Evolutionary conservation across 192 early-diverging fungal genomes (phyloP).

Genomic region (Rhizophagus clarus): DNA sequence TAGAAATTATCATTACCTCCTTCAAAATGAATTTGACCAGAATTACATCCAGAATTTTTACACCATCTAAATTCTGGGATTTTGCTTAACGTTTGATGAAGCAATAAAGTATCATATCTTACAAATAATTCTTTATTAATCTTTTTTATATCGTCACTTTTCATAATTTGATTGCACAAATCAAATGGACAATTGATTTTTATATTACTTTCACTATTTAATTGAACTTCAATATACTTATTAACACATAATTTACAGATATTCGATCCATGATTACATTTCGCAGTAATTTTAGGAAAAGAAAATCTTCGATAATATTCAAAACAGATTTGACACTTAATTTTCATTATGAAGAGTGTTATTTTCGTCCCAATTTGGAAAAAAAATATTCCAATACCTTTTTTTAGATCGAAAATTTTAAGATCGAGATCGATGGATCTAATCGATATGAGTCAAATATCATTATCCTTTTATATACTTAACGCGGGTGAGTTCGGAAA

Average conservation of each 20-base stretch:
- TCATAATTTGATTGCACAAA: background rate
- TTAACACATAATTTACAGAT: constrained; percentile 13
- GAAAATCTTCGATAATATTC: background rate
- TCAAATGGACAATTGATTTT: constrained; percentile 14
- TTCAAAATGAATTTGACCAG: constrained; percentile 29
- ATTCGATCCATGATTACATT: constrained; percentile 11
- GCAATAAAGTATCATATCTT: constrained; percentile 15
- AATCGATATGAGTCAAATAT: no score
- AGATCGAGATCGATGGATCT: no score
- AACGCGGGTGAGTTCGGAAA: no score
- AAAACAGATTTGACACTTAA: background rate
- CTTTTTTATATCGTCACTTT: constrained; percentile 2
- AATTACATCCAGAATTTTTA: constrained; percentile 12
- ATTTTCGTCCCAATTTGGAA: no score
- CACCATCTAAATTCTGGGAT: constrained; percentile 30
- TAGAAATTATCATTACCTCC: constrained; percentile 5
- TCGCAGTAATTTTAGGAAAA: background rate
- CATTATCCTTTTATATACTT: no score
- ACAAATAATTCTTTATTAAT: constrained; percentile 11
- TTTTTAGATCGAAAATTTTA: no score
- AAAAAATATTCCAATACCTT: background rate
- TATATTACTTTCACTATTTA: background rate
- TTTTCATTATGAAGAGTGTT: no score
- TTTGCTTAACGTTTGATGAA: background rate
- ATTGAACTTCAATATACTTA: background rate